phyloP scores from a whole-genome alignment of 805 yeast species.

The Limtongia smithiae region DNA sequence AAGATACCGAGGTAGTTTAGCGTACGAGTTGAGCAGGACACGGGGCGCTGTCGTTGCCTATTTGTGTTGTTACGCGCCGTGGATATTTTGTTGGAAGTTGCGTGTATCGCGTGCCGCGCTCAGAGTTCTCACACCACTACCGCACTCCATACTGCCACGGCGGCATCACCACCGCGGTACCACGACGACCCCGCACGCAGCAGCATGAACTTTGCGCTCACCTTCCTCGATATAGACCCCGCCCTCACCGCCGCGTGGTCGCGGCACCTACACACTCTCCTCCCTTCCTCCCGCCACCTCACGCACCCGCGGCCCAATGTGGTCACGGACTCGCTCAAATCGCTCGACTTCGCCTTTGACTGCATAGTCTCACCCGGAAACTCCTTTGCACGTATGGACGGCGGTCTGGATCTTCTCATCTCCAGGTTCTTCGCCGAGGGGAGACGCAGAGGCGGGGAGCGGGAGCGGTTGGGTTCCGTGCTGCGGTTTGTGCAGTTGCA shows the following conservation, averaged over 20 bases:
- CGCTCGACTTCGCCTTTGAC: constrained; percentile 10
- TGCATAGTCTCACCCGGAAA: constrained; percentile 29
- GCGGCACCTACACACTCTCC: constrained; percentile 1
- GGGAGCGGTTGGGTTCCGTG: constrained; percentile 1
- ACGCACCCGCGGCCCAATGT: constrained; percentile 1
- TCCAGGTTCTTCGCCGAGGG: constrained; percentile 7
- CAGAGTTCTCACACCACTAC: too few species aligned
- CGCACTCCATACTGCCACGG: too few species aligned
- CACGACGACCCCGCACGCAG: too few species aligned
- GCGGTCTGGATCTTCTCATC: constrained; percentile 27
- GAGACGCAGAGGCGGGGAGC: background rate
- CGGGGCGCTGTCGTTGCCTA: too few species aligned
- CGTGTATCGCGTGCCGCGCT: too few species aligned
- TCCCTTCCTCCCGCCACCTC: background rate
- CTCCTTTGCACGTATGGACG: constrained; percentile 28
- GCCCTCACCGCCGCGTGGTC: constrained; percentile 9
- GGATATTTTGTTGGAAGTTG: too few species aligned
- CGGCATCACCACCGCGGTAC: too few species aligned
- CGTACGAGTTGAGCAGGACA: too few species aligned
- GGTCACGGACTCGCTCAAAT: constrained; percentile 3
- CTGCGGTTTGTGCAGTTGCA: constrained; percentile 11
- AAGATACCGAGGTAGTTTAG: too few species aligned
- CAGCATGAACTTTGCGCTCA: constrained; percentile 8
- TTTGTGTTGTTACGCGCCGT: too few species aligned
- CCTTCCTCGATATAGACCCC: constrained; percentile 17